Evolutionary conservation across 2,329 filamentous ascomycete species (phyloP), one percentile per base, ranked within the genome.

Genomic region (Coniochaeta prunicola): DNA sequence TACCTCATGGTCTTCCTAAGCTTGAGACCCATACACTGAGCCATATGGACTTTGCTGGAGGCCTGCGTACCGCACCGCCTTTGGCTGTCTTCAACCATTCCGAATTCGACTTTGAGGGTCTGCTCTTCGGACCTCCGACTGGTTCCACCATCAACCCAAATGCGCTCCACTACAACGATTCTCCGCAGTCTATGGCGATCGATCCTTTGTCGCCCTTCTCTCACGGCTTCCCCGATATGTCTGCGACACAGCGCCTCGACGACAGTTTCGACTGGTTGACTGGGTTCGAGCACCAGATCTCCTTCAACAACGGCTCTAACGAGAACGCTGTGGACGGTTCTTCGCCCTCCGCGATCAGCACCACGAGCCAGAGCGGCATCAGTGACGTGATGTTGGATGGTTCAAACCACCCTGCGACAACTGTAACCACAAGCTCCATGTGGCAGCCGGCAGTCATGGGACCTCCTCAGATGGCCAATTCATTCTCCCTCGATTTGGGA

Each of bases 341-440:
- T 12, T 97, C 94, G 15, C 94, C 94, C 17, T 97, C 94, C 9
- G 92, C 92, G 53, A 93, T 97, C 72, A 97, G 93, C 76, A 96
- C 91, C 48, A 91, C 90, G 60, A 97, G 92, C 74, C 92, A 96
- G 69, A 93, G 90, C 71, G 90, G 88, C 56, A 90, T 92, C 72
- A 96, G 91, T 73, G 94, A 97, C 70, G 86, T 92, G 60, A 92
- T 96, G 88, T 80, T 94, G 59, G 92, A 97, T 72, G 91, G 90
- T 60, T 85, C 84, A 38, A 88, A 87, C 71, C 88, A 87, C 72
- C 85, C 87, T 42, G 77, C 81, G 38, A 75, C 80, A 59, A 74
- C 79, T 21, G 74, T 77, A 2, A 76, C 77, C 4, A 77, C 80
- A 56, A 77, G 79, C 64, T 81, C 83, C 56, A 85, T 89, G 77